A percentile compares a stretch with the other conserved stretches of the same genome.
phyloP scores from a whole-genome alignment of 1,139 yeast genomes.

The Yamadazyma aaseri region DNA sequence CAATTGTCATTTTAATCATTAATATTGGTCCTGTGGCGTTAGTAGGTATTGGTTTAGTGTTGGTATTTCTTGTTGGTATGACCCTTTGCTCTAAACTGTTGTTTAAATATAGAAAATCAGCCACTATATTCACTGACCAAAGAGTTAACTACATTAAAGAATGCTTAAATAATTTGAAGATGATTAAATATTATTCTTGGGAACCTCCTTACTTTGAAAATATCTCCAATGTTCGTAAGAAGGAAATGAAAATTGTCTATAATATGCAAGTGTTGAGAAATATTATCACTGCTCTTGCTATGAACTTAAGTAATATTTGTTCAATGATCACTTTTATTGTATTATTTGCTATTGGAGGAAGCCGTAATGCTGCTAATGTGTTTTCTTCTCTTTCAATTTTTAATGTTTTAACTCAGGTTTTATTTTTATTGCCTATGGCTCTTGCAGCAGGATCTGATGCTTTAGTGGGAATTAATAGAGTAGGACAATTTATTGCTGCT shows the following conservation, averaged over 20 bases:
- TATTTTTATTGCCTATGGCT: constrained; percentile 70
- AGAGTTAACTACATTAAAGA: constrained; percentile 37
- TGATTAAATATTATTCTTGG: constrained; percentile 58
- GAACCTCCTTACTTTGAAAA: constrained; percentile 56
- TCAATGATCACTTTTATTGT: constrained; percentile 75
- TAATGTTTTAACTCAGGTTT: constrained; percentile 52
- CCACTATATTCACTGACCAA: constrained; percentile 32
- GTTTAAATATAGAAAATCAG: constrained; percentile 27
- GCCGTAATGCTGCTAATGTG: constrained; percentile 62
- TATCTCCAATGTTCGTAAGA: constrained; percentile 43
- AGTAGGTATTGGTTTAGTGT: constrained; percentile 33
- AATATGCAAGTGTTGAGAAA: constrained; percentile 58
- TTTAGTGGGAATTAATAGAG: constrained; percentile 58
- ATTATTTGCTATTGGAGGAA: constrained; percentile 49
- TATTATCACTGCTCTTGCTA: constrained; percentile 55
- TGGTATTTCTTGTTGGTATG: constrained; percentile 26
- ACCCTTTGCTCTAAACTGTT: constrained; percentile 24
- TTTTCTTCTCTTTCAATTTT: constrained; percentile 80
- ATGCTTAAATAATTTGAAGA: constrained; percentile 33
- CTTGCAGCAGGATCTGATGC: constrained; percentile 71
- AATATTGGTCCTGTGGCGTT: constrained; percentile 36
- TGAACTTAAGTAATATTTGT: constrained; percentile 63
- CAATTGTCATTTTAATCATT: constrained; percentile 31
- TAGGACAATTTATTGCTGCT: constrained; percentile 50
- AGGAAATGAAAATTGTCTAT: constrained; percentile 51